A percentile compares a stretch with the other conserved stretches of the same genome.
These are phyloP conservation scores for Yamadazyma blattariae DNA, from an alignment of 1,139 yeast species.

Conservation along the genomic window DNA sequence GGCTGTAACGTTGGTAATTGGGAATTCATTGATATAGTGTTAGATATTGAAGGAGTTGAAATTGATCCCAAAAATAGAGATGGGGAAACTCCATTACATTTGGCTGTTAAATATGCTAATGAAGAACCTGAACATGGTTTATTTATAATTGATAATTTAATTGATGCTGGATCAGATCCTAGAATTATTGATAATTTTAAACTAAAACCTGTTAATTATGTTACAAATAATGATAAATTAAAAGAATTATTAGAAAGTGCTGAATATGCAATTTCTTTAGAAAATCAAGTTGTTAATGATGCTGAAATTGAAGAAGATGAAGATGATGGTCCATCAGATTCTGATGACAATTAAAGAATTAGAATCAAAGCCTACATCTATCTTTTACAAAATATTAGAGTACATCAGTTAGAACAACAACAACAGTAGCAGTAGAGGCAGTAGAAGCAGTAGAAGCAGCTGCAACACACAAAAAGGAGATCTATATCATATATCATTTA, in stretches of 20 bases:
- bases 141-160: constrained; percentile 72
- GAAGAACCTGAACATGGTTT: constrained; percentile 86
- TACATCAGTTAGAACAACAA: too few species aligned
- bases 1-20: constrained; percentile 80
- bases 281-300: constrained; percentile 24
- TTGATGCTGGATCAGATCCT: constrained; percentile 96
- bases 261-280: constrained; percentile 61
- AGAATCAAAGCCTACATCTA: too few species aligned
- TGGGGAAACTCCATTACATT: constrained; percentile 88
- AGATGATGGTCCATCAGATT: constrained; percentile 31
- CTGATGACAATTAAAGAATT: constrained; percentile 12
- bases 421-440: too few species aligned
- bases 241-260: constrained; percentile 73
- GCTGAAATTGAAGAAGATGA: constrained; percentile 19
- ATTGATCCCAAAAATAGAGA: constrained; percentile 77
- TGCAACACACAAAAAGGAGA: too few species aligned
- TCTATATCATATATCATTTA: too few species aligned
- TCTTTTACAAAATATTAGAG: too few species aligned
- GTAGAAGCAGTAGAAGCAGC: too few species aligned
- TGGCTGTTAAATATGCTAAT: constrained; percentile 71
- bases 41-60: constrained; percentile 90
- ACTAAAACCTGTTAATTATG: constrained; percentile 73
- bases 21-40: constrained; percentile 77
- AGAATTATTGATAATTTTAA: constrained; percentile 37
- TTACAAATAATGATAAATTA: constrained; percentile 50